phyloP scores from a whole-genome alignment of 768 basidiomycete species.

The Phlebiopsis flavidoalba region DNA sequence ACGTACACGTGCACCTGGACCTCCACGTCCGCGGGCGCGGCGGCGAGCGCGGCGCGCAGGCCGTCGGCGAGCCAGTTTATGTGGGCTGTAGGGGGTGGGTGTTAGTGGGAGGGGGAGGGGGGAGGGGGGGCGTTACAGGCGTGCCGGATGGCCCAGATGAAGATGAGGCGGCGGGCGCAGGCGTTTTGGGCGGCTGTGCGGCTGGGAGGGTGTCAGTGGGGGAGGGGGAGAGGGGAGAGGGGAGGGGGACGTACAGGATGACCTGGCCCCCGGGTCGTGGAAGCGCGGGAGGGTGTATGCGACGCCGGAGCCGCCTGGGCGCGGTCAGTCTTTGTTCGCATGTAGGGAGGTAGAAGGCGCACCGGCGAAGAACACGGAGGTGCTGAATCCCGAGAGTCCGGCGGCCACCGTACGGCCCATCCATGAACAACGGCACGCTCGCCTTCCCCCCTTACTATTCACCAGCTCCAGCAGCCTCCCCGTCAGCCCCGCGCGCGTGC shows the following conservation, averaged over 20 bases:
- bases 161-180: slow-evolving; percentile 21
- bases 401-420: slow-evolving; percentile 38
- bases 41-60: slow-evolving; percentile 11
- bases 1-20: slow-evolving; percentile 19
- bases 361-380: slow-evolving; percentile 35
- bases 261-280: slow-evolving; percentile 27
- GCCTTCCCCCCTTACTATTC: slow-evolving; percentile 17
- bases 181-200: slow-evolving; percentile 15
- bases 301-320: slow-evolving; percentile 27
- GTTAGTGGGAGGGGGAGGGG: not conserved
- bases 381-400: slow-evolving; percentile 28
- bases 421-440: slow-evolving; percentile 27
- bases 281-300: slow-evolving; percentile 28
- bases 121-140: slow-evolving; percentile 13
- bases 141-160: slow-evolving; percentile 27
- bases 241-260: slow-evolving; percentile 19
- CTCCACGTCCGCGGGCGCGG: slow-evolving; percentile 12
- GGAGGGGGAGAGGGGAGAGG: too few relatives aligned
- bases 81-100: slow-evolving; percentile 12
- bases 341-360: not conserved
- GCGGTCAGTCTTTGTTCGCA: not conserved
- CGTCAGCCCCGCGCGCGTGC: slow-evolving; percentile 48
- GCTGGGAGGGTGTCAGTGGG: slow-evolving; percentile 4
- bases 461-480: slow-evolving; percentile 19
- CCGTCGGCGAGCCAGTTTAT: slow-evolving; percentile 16